A percentile compares a stretch with the other conserved stretches of the same genome.
These are phyloP conservation scores for Discostella pseudostelligera DNA, from an alignment of 108 stramenopile species.

Conservation along the genomic window DNA sequence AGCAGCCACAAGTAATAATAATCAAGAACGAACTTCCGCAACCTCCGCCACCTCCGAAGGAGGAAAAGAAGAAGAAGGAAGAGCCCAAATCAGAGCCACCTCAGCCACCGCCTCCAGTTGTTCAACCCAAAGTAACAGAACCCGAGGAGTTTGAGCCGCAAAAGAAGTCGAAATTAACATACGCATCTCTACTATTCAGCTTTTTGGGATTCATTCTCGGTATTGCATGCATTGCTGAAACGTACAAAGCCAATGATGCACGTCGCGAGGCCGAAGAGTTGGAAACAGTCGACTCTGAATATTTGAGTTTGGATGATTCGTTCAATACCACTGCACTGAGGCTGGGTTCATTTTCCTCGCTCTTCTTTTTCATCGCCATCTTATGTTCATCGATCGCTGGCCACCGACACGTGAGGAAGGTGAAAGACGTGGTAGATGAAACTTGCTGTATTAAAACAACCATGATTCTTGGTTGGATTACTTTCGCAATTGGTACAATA, in stretches of 20 bases:
- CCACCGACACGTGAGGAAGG: conserved; percentile 10
- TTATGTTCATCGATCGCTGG: conserved; percentile 16
- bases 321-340: conserved; percentile 13
- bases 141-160: background rate
- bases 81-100: background rate
- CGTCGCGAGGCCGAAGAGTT: background rate
- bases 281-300: background rate
- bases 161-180: background rate
- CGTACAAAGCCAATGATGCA: conserved; percentile 14
- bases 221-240: conserved; percentile 21
- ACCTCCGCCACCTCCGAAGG: conserved; percentile 5
- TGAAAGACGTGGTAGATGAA: background rate
- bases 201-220: conserved; percentile 15
- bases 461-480: conserved; percentile 20
- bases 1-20: conserved; percentile 11
- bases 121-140: background rate
- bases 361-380: conserved; percentile 8
- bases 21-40: background rate
- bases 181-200: conserved; percentile 7
- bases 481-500: conserved; percentile 13
- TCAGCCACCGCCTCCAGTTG: background rate
- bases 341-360: conserved; percentile 4
- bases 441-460: conserved; percentile 13
- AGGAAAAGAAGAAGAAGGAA: conserved; percentile 3
- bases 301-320: background rate